phyloP scores from a whole-genome alignment of 139 green algal genomes.

The Bryopsis sp. region DNA sequence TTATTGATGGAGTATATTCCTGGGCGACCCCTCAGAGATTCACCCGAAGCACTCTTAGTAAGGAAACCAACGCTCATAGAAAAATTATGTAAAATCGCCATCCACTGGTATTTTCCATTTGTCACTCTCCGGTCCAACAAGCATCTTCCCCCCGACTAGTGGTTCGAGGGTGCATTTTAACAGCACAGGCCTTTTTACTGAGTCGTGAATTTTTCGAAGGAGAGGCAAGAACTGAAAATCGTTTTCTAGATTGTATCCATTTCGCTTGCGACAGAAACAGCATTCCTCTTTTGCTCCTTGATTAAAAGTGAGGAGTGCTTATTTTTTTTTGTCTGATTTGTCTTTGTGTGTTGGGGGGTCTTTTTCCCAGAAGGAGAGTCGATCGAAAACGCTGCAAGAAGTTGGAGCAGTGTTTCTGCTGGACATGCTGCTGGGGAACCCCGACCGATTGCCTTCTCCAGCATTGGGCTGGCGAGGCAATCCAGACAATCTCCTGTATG shows the following conservation, averaged over 20 bases:
- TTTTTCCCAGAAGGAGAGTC: background rate
- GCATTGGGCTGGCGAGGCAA: constrained; percentile 73
- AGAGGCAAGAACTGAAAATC: no score
- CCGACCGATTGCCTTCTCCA: constrained; percentile 62
- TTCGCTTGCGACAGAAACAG: no score
- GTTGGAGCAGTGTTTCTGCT: constrained; percentile 59
- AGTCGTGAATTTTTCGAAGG: no score
- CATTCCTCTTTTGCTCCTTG: background rate
- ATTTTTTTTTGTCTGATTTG: background rate
- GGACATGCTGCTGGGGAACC: constrained; percentile 67
- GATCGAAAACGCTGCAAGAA: constrained; percentile 26
- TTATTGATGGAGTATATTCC: constrained; percentile 69
- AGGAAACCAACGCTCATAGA: no score
- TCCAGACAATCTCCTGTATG: constrained; percentile 44
- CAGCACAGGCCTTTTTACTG: no score
- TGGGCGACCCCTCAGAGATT: constrained; percentile 35
- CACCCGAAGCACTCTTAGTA: no score
- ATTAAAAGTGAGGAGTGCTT: background rate
- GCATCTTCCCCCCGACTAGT: no score
- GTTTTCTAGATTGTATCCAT: no score
- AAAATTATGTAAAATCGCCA: no score
- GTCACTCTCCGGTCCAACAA: no score
- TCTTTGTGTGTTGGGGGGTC: constrained; percentile 12
- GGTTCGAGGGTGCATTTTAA: no score
- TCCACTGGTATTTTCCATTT: no score